Percentiles rank a stretch among this genome's conserved stretches.
Conservation (phyloP, 2,329 filamentous ascomycete genomes). For the Pseudocercospora fuligena region DNA sequence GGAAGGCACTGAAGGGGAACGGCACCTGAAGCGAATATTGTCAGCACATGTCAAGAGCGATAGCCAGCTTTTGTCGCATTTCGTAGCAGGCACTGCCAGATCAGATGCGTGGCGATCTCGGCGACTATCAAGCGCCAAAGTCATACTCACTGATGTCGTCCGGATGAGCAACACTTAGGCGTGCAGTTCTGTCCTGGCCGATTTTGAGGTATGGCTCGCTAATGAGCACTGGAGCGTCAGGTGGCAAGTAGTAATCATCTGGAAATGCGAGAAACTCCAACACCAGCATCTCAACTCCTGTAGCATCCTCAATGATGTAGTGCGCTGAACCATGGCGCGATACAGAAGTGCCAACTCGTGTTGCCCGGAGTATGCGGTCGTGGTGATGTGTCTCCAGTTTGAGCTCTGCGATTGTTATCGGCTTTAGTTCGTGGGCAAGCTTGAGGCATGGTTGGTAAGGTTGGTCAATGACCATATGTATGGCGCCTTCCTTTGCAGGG, state of each 20-base stretch:
- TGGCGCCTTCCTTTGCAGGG: neutral
- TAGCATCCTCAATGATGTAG: conserved; percentile 42
- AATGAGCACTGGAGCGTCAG: conserved; percentile 28
- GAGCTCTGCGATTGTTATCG: conserved; percentile 31
- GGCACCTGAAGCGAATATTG: neutral
- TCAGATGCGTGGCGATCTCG: neutral
- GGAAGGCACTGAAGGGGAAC: neutral
- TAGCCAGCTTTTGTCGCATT: neutral
- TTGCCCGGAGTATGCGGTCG: conserved; percentile 23
- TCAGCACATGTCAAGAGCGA: neutral
- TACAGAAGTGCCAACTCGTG: conserved; percentile 5
- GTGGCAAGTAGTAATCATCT: conserved; percentile 18
- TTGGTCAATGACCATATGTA: conserved; percentile 9
- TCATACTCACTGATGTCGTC: conserved; percentile 29
- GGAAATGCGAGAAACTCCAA: neutral
- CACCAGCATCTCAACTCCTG: conserved; percentile 40
- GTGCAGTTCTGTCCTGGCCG: conserved; percentile 16
- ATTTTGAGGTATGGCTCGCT: conserved; percentile 36
- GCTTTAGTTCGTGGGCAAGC: conserved; percentile 21
- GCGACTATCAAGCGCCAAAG: neutral
- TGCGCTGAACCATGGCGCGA: neutral
- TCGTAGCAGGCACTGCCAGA: neutral
- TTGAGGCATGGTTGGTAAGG: conserved; percentile 31
- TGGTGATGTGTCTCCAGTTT: conserved; percentile 31
- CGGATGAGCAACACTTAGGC: conserved; percentile 36